Evolutionary conservation across 2,329 filamentous ascomycete species (phyloP), one percentile per base, ranked within the genome.

Genomic region (Coleophoma eucalyptorum): DNA sequence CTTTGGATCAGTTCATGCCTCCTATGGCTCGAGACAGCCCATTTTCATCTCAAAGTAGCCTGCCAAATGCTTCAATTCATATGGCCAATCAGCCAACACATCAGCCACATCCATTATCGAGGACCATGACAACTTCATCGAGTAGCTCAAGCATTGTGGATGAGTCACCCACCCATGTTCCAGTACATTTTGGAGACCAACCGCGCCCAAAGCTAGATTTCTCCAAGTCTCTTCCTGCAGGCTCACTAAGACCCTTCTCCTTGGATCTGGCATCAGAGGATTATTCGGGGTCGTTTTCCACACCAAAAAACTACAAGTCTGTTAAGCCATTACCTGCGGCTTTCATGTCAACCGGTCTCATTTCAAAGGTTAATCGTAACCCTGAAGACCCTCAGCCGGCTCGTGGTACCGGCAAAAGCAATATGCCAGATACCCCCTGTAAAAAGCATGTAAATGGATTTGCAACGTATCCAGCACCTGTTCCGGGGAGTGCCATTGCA

Each of bases 371-470:
- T 68, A 95, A 94, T 63, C 86, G 89, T 51, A 86, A 89, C 66
- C 81, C 86, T 0, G 90, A 97, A 58, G 80, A 90, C 47, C 80
- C 67, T 57, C 70, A 74, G 63, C 70, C 72, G 58, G 69, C 67
- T 48, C 69, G 73, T 35, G 74, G 73, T 20, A 72, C 72, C 26
- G 79, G 78, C 68, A 84, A 86, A 64, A 73, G 81, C 62, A 79
- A 81, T 31, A 92, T 96, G 77, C 93, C 94, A 1, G 94, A 97
- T 65, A 99, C 94, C 1, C 94, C 94, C 1, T 97, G 94, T 71
- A 99, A 97, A 74, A 91, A 94, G 65, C 85, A 87, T 48, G 75
- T 78, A 4, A 85, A 83, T 58, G 72, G 86, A 51, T 82, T 92
- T 70, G 77, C 87, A 60, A 82, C 87, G 47, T 80, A 80, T 68